Percentiles rank a stretch among this genome's conserved stretches.
Conservation (phyloP, 352 stramenopile species). For the Pythium guiyangense region DNA sequence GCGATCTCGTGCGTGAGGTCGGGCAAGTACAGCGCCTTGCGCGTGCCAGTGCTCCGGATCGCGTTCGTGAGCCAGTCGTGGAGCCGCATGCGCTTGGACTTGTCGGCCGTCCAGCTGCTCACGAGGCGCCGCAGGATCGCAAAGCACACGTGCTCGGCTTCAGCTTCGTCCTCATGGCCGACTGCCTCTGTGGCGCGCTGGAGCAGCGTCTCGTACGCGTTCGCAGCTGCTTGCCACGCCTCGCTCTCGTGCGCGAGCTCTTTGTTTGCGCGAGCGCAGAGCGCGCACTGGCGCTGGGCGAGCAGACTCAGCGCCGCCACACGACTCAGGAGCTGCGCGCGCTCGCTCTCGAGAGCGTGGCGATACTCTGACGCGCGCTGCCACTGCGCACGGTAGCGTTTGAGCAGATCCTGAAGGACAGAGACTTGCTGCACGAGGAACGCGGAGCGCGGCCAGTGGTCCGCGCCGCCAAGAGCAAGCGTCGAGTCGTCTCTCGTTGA, state of each 20-base stretch:
- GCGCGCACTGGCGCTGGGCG: slow-evolving; percentile 23
- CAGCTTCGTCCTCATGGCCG: slow-evolving; percentile 30
- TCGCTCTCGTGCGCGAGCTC: slow-evolving; percentile 24
- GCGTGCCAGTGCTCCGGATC: slow-evolving; percentile 48
- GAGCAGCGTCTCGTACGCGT: slow-evolving; percentile 42
- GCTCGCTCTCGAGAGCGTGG: slow-evolving; percentile 32
- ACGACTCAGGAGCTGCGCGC: slow-evolving; percentile 30
- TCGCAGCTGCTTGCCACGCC: slow-evolving; percentile 37
- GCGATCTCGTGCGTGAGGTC: slow-evolving; percentile 61
- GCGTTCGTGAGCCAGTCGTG: slow-evolving; percentile 73
- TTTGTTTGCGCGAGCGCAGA: slow-evolving; percentile 23
- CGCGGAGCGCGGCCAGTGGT: slow-evolving; percentile 21
- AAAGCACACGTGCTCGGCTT: slow-evolving; percentile 56
- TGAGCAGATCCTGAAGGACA: slow-evolving; percentile 47
- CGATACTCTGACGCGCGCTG: slow-evolving; percentile 30
- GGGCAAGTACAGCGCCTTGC: slow-evolving; percentile 47
- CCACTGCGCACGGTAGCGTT: slow-evolving; percentile 43
- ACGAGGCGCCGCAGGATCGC: slow-evolving; percentile 50
- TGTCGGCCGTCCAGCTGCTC: slow-evolving; percentile 66
- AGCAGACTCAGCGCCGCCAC: slow-evolving; percentile 29
- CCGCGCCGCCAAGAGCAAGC: slow-evolving; percentile 10
- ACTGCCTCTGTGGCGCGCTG: slow-evolving; percentile 15
- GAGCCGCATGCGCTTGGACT: slow-evolving; percentile 63
- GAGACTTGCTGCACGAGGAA: slow-evolving; percentile 49
- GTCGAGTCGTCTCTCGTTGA: slow-evolving; percentile 2